Evolutionary conservation across 192 early-diverging fungal species (phyloP), one percentile per base, ranked within the genome.

Genomic region (Coemansia sp.): DNA sequence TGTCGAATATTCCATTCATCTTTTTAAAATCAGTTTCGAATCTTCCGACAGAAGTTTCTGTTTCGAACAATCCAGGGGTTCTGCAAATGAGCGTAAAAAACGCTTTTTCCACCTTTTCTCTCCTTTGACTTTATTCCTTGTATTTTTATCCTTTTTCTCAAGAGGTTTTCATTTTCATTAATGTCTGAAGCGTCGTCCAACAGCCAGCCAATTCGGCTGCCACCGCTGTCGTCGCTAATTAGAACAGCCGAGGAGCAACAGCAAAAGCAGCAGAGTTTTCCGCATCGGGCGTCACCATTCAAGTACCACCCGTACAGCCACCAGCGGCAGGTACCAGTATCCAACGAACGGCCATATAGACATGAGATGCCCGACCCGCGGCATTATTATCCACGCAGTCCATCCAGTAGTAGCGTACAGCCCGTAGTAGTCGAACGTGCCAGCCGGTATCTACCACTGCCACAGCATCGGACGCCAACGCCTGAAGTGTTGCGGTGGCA

Each of bases 151-250:
- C 50, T 17, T 22, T 43, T 59, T 57, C 48, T 49, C n/a, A 49
- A 49, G 15, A 49, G 19, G 19, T 17, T 52, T 15, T 15, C 50
- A 12, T 43, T 43, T 43, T 43, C 41, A 52, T 21, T 54, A 54
- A 54, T 22, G 22, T 27, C 27, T 21, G 11, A 54, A 23, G 52
- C 21, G 6, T 22, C 27, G 52, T 22, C 52, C 22, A 54, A 27
- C 14, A 15, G 52, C 4, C 52, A 54, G 24, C 52, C 55, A 37
- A 57, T 79, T n/a, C 57, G 76, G 12, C 53, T 79, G 37, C 76
- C 76, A 11, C 71, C 76, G 22, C 57, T 79, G 39, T 72, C 76
- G 11, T 64, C 76, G 48, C 64, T 79, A 15, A 79, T 79, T 19
- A 62, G 73, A 54, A 54, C 60, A 5, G 62, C 72, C 2, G 64